These are phyloP conservation scores for Colletotrichum euphorbiae DNA, from an alignment of 2,329 filamentous ascomycete genomes.

Conservation along the genomic window DNA sequence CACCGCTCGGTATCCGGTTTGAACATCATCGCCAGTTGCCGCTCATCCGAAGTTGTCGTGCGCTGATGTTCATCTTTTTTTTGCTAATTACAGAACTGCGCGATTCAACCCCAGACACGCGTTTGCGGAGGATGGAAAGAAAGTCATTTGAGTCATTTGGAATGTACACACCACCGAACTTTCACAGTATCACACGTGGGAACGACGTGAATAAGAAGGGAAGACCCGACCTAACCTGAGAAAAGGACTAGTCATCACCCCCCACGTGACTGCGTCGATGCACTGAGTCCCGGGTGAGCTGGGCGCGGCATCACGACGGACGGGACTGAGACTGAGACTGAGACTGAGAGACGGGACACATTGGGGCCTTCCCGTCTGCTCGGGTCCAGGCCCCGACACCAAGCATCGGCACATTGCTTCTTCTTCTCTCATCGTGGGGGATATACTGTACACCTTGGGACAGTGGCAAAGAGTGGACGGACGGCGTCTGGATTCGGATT, in stretches of 20 bases:
- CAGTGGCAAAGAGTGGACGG: not conserved
- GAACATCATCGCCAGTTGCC: not conserved
- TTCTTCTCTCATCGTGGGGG: not conserved
- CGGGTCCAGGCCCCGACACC: slow-evolving; percentile 12
- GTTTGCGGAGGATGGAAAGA: slow-evolving; percentile 1
- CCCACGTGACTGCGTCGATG: slow-evolving; percentile 8
- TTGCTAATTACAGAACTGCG: slow-evolving; percentile 31
- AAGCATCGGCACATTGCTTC: not conserved
- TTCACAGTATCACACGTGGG: slow-evolving; percentile 1
- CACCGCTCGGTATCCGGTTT: not conserved
- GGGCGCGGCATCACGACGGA: not conserved
- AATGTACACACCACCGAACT: not conserved
- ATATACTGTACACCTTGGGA: not conserved
- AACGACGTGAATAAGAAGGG: slow-evolving; percentile 25
- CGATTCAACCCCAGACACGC: slow-evolving; percentile 30
- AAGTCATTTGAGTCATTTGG: slow-evolving; percentile 17
- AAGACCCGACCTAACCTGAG: slow-evolving; percentile 30
- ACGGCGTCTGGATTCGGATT: not conserved
- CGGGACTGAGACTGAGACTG: not conserved
- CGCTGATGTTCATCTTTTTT: slow-evolving; percentile 1
- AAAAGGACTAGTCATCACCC: slow-evolving; percentile 29
- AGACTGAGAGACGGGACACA: slow-evolving; percentile 18
- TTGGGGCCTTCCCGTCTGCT: slow-evolving; percentile 17
- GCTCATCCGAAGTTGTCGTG: slow-evolving; percentile 25
- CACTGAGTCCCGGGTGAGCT: slow-evolving; percentile 5